Evolutionary conservation across 2,329 filamentous ascomycete genomes (phyloP).

Genomic region (Thielaviopsis punctulata): DNA sequence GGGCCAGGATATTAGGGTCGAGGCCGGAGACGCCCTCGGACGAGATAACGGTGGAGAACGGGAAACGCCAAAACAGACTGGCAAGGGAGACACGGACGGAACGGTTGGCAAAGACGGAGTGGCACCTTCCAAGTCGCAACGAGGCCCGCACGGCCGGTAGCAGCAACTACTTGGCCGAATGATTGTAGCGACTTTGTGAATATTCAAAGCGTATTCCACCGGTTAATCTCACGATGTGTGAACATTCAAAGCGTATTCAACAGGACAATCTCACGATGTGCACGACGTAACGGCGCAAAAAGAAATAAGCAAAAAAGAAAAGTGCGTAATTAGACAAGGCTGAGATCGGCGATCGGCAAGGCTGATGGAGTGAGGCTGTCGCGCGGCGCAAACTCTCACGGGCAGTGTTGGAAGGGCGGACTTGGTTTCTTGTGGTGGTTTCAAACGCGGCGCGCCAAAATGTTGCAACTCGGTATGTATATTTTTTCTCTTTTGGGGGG

Average conservation of each 20-base stretch:
- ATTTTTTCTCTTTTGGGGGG: not conserved
- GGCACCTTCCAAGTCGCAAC: not conserved
- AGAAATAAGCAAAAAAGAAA: not conserved
- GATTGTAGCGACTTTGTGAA: not conserved
- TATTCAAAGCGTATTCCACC: no score
- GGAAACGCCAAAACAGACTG: not conserved
- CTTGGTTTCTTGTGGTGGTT: not conserved
- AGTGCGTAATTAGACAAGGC: constrained; percentile 12
- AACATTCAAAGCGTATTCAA: no score
- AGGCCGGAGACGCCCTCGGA: no score
- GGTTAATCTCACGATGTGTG: no score
- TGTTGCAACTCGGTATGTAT: not conserved
- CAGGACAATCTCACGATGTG: no score
- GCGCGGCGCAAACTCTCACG: not conserved
- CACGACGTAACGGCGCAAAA: no score
- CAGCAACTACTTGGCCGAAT: not conserved
- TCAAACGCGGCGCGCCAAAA: not conserved
- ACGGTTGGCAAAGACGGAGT: no score
- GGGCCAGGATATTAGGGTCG: constrained; percentile 7
- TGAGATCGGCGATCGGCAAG: constrained; percentile 3
- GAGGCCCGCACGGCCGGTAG: not conserved
- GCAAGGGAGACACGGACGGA: not conserved
- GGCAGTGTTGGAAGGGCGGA: not conserved
- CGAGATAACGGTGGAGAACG: not conserved
- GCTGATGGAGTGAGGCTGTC: constrained; percentile 1